Evolutionary conservation across 1,139 yeast species (phyloP), one percentile per base, ranked within the genome.

Genomic region (Taiozyma sp.): DNA sequence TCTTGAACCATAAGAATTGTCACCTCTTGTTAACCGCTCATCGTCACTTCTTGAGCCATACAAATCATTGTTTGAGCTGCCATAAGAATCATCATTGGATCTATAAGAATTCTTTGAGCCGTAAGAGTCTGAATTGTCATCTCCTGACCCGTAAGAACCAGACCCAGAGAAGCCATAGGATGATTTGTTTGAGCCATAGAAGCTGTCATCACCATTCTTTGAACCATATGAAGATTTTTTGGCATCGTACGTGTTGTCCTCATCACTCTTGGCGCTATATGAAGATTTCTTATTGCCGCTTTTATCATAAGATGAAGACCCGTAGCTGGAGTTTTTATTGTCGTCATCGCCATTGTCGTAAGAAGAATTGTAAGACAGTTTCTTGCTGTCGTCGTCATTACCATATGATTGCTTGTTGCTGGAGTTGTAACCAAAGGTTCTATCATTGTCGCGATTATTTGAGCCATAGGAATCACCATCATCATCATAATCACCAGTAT

Each of bases 171-270:
- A 56, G n/a, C 56, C 56, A 44, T 51, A 53, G 5, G 61, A 55
- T 10, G 44, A 40, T 10, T 45, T 45, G 6, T 36, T 45, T 7
- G 36, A n/a, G 14, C 27, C 27, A 19, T 38, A 43, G 14, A 6
- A 12, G 24, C 32, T 8, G 24, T 32, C 4, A 8, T 48, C 46
- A 28, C 38, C 32, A 19, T 30, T 32, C 32, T 43, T 40, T 34
- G 41, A 36, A 22, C 51, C 55, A 29, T 50, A 56, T 14, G 55
- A 40, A 51, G 44, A 24, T n/a, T 38, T 38, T 6, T 16, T 19
- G 41, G 62, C 61, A 29, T 69, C 68, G 49, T 61, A 65, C 27
- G 63, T 56, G 45, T 57, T 54, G 23, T 55, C 52, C 7, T 58
- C 58, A 41, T 55, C 53, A 10, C 49, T 50, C 14, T 52, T 50